Evolutionary conservation across 2,329 filamentous ascomycete species (phyloP).

Genomic region (Diaporthe eres): DNA sequence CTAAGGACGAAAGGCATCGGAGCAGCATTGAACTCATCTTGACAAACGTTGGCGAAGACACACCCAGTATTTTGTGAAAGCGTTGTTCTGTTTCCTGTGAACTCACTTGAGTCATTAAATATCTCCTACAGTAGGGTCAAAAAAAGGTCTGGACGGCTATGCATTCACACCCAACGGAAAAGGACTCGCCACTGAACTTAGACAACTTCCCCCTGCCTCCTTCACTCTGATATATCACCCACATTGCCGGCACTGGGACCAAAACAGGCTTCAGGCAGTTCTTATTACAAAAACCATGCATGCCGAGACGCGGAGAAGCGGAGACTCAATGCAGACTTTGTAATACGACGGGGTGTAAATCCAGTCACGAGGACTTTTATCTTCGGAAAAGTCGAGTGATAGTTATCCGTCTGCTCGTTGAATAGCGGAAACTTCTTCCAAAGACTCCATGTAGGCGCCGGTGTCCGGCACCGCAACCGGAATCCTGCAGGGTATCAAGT

Average conservation of each 20-base stretch:
- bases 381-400: neutral
- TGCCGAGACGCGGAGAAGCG: slow-evolving; percentile 8
- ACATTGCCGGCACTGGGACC: neutral
- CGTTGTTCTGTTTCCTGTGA: neutral
- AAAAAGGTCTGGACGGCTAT: no score
- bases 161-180: neutral
- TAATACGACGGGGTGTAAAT: neutral
- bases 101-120: neutral
- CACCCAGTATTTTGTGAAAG: neutral
- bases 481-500: neutral
- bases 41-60: neutral
- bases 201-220: neutral
- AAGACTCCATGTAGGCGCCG: neutral
- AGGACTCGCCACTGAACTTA: neutral
- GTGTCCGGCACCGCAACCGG: neutral
- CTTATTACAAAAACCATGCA: neutral
- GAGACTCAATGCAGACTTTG: neutral
- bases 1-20: neutral
- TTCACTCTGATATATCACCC: no score
- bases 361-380: neutral
- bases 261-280: neutral
- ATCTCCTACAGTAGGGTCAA: neutral
- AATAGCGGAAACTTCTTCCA: neutral
- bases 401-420: neutral
- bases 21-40: neutral